Evolutionary conservation across 164 flowering plant species (phyloP).

Genomic region (Aristolochia fimbriata): DNA sequence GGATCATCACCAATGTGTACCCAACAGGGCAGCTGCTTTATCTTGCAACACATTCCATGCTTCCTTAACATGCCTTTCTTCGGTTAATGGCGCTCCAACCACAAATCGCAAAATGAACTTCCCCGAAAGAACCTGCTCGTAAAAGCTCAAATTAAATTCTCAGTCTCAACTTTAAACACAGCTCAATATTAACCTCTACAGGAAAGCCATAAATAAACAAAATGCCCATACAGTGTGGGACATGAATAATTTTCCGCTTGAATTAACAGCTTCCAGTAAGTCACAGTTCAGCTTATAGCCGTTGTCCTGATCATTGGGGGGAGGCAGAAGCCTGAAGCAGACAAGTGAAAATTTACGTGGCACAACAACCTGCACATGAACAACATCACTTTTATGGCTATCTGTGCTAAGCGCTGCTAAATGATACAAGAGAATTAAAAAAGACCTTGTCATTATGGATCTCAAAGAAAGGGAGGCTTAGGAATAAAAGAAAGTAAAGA

Average conservation of each 20-base stretch:
- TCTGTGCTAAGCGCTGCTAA: neutral
- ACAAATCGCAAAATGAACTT: slow-evolving; percentile 50
- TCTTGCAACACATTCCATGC: slow-evolving; percentile 82
- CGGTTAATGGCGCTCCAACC: slow-evolving; percentile 83
- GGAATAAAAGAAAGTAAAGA: neutral
- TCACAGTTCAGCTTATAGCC: slow-evolving; percentile 51
- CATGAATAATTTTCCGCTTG: slow-evolving; percentile 59
- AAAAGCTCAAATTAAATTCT: neutral
- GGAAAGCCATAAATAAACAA: neutral
- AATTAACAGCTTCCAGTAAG: slow-evolving; percentile 60
- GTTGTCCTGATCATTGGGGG: slow-evolving; percentile 20
- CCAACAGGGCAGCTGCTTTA: slow-evolving; percentile 38
- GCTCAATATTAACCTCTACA: neutral
- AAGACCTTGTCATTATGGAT: too few relatives aligned
- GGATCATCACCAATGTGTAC: neutral
- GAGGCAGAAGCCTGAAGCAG: slow-evolving; percentile 64
- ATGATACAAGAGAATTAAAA: neutral
- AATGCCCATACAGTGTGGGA: slow-evolving; percentile 58
- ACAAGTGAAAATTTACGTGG: slow-evolving; percentile 73
- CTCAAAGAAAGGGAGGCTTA: too few relatives aligned
- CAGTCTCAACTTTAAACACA: neutral
- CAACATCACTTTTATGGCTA: neutral
- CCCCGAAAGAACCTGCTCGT: slow-evolving; percentile 61
- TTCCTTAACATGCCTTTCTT: slow-evolving; percentile 56
- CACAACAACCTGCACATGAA: slow-evolving; percentile 41